Conservation (phyloP, 768 basidiomycete species). For the Mycena sanguinolenta region DNA sequence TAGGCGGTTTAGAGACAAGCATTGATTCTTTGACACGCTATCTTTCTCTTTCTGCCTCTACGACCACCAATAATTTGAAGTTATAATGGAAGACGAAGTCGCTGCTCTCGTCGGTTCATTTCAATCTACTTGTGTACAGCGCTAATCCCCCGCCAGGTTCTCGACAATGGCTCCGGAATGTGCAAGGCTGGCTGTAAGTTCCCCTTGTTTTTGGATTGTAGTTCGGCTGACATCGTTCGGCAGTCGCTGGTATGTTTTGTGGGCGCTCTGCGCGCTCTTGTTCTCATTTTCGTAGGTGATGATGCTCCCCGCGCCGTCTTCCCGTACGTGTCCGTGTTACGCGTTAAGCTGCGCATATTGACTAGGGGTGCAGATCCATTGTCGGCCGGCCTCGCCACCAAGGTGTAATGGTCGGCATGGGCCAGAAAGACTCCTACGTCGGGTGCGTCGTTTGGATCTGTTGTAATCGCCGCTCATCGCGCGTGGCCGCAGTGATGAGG, state of each 20-base stretch:
- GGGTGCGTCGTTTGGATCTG: constrained; percentile 82
- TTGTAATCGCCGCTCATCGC: constrained; percentile 41
- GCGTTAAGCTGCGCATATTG: background rate
- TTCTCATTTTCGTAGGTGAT: too few relatives aligned
- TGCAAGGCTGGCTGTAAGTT: constrained; percentile 26
- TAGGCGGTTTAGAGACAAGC: too few relatives aligned
- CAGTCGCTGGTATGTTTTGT: constrained; percentile 13
- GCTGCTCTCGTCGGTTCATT: background rate
- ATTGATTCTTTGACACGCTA: too few relatives aligned
- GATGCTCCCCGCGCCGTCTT: constrained; percentile 24
- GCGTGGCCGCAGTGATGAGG: constrained; percentile 64
- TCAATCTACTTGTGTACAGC: too few relatives aligned
- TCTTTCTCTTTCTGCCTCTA: too few relatives aligned
- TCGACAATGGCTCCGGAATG: constrained; percentile 27
- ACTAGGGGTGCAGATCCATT: constrained; percentile 74
- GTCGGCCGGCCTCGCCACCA: constrained; percentile 80
- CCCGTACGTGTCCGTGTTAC: constrained; percentile 5
- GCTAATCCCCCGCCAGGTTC: constrained; percentile 4
- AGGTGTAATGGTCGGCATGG: constrained; percentile 82
- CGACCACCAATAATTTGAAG: too few relatives aligned
- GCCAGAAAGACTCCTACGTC: constrained; percentile 81
- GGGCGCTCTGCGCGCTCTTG: background rate
- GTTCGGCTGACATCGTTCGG: background rate
- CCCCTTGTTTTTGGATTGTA: background rate
- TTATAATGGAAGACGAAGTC: constrained; percentile 18